Base-by-base conservation (phyloP, 768 basidiomycete genomes). In the Trametes sanguinea region DNA sequence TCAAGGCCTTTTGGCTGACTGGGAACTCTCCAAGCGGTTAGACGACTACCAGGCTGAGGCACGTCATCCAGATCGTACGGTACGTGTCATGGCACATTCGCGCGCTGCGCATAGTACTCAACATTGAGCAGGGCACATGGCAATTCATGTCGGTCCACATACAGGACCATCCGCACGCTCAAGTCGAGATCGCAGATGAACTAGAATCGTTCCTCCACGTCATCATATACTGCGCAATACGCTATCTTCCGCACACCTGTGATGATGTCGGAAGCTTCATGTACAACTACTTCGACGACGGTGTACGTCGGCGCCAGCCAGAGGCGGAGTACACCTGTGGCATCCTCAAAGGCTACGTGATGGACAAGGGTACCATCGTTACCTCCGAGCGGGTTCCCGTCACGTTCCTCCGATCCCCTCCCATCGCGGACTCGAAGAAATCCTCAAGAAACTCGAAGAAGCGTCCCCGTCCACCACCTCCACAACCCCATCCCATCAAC, bases 121-220 rank as follows among this genome's bases (percentile, higher is more conserved):
- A 47, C 9, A 5, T 14, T 7, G 0, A 27, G 0, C 51, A 70
- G 67, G 69, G 67, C 11, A 70, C 69, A 16, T 65, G 62, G 67
- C 62, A 60, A 30, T 70, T 60, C 61, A 62, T 64, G 60, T 65
- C 69, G 2, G 54, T 62, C 3, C 22, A 32, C 4, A 54, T 52
- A 1, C 62, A 65, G 0, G 6, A 47, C 22, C 22, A 22, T 22
- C 22, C 22, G 22, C 22, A 22, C 22, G 22, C 22, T 1, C 22
- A 22, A 22, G 22, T 22, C 22, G 22, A 22, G 22, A 22, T 22
- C 22, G 22, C 22, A 22, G 22, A 22, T 22, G 22, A 22, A 22
- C 22, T 22, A 5, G 68, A 69, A 33, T 61, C 66, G 0, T 65
- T 69, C 42, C 27, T 66, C 11, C 54, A 67, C 37, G 45, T 61